Base-by-base conservation (phyloP, 139 green algal species). In the Picochlorum sp. region DNA sequence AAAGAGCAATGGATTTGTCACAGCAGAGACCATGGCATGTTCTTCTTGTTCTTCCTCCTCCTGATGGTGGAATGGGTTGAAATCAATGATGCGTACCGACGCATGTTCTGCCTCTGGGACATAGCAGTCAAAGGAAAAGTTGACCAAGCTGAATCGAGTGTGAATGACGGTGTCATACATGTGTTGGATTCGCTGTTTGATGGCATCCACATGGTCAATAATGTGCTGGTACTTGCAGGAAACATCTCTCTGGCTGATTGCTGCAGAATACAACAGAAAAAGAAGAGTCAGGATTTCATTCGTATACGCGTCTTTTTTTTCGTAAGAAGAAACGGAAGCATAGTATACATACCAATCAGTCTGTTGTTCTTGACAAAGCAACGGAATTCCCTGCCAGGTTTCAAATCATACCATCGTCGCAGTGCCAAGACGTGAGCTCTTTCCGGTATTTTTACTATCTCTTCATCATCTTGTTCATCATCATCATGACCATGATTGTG, bases 1-100 rank as follows among this genome's bases (percentile, higher is more conserved):
- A 70, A 94, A 98, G 7, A 98, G 77, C 60, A 97, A 81, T 11
- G 92, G 86, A 0, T 80, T 77, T 8, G 91, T 97, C 20, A 81
- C 83, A 54, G 72, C 79, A 8, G 78, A 2, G 28, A 30, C 74
- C 26, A 84, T 67, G 34, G 6, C 34, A 41, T 41, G 34, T 8
- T 41, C 7, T 41, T 41, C 0, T 41, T 11, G 21, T 14, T 11
- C 34, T 3, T 11, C 34, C 0, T 41, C 34, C 2, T 11, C 34
- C 34, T 41, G 34, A 11, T 41, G 8, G 18, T 54, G 6, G 47
- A 54, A 26, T 1, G 90, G 83, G 70, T 95, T 97, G 67, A 98
- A 88, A 76, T 98, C 92, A 16, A 98, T 6, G 5, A 98, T 58
- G 18, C 75, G 75, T 1, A 93, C 75, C 1, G 55, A 21, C 1